Evolutionary conservation across 2,329 filamentous ascomycete species (phyloP).

Genomic region (Colletotrichum gigasporum): DNA sequence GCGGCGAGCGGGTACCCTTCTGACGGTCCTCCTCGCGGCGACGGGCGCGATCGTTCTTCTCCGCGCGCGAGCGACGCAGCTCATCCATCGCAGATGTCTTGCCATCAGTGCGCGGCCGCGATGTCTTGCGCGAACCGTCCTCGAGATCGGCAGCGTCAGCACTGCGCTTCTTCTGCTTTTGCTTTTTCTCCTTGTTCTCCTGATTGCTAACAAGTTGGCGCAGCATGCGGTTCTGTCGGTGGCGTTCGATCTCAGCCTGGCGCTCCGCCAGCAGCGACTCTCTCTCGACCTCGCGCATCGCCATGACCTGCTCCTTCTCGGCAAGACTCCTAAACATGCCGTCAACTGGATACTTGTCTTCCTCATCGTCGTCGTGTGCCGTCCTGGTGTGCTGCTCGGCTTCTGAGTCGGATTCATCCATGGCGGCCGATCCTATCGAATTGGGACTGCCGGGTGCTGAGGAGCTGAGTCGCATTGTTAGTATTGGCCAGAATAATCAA

Average conservation of each 20-base stretch:
- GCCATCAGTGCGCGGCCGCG: slow-evolving; percentile 75
- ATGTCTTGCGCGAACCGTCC: slow-evolving; percentile 78
- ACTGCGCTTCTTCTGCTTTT: slow-evolving; percentile 79
- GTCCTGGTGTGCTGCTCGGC: slow-evolving; percentile 52
- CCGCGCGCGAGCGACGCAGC: slow-evolving; percentile 68
- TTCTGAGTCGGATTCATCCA: slow-evolving; percentile 86
- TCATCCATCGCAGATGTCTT: slow-evolving; percentile 79
- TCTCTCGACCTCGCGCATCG: slow-evolving; percentile 88
- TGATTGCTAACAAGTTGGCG: slow-evolving; percentile 77
- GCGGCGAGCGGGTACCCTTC: slow-evolving; percentile 56
- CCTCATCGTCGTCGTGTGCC: slow-evolving; percentile 62
- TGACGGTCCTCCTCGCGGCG: slow-evolving; percentile 70
- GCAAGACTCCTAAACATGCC: slow-evolving; percentile 80
- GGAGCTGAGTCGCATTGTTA: slow-evolving; percentile 60
- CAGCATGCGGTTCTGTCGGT: slow-evolving; percentile 83
- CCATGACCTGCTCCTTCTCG: slow-evolving; percentile 83
- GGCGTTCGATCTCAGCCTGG: slow-evolving; percentile 81
- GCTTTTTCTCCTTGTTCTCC: slow-evolving; percentile 69
- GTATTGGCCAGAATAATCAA: neutral
- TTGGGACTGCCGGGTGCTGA: slow-evolving; percentile 74
- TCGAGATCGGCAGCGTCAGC: slow-evolving; percentile 82
- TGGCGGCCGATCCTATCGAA: slow-evolving; percentile 83
- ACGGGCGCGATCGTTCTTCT: slow-evolving; percentile 71
- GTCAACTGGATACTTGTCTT: slow-evolving; percentile 84
- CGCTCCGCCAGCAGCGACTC: slow-evolving; percentile 92